phyloP scores from a whole-genome alignment of 2,329 filamentous ascomycete species.

The Aureobasidium lini region DNA sequence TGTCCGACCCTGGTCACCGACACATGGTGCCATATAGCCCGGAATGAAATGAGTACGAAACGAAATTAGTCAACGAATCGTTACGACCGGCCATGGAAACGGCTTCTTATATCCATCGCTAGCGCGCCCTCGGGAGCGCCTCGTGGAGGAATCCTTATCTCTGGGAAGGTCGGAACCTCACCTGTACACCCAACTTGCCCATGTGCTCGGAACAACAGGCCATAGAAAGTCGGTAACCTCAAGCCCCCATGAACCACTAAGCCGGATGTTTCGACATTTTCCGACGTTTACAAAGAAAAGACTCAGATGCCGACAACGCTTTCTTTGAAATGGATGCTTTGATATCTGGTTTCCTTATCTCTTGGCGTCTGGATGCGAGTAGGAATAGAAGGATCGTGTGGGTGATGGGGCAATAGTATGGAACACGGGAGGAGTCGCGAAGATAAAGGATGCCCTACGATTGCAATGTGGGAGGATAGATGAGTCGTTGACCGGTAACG shows the following conservation, averaged over 20 bases:
- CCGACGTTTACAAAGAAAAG: slow-evolving; percentile 1
- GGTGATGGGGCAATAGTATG: not conserved
- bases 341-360: slow-evolving; percentile 6
- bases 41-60: not conserved
- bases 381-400: not conserved
- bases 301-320: not conserved
- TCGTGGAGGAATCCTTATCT: slow-evolving; percentile 13
- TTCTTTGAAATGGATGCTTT: not conserved
- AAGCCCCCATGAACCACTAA: not conserved
- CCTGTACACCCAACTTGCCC: not conserved
- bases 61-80: slow-evolving; percentile 11
- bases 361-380: not conserved
- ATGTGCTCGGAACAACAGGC: slow-evolving; percentile 3
- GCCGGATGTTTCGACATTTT: not conserved
- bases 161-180: not conserved
- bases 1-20: not conserved
- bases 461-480: not conserved
- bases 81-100: not conserved
- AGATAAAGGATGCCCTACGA: not conserved
- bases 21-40: not conserved
- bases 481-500: slow-evolving; percentile 2
- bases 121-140: not conserved
- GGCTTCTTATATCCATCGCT: slow-evolving; percentile 4
- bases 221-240: not conserved
- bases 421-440: slow-evolving; percentile 1